Evolutionary conservation across 345 rosid species (phyloP), one percentile per base, ranked within the genome.

Genomic region (Gossypioides kirkii): DNA sequence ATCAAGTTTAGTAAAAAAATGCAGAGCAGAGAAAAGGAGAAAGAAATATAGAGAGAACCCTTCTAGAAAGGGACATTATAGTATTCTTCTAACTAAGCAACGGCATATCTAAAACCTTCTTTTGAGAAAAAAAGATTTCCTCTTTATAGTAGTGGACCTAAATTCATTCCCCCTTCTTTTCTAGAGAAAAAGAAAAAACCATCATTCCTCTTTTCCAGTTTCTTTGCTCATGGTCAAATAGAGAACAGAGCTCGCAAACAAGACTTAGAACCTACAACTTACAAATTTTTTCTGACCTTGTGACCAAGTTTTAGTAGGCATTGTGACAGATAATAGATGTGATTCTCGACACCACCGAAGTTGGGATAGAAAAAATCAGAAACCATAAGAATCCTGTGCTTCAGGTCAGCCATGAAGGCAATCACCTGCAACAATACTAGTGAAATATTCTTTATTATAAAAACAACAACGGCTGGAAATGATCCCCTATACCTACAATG

Each of bases 361-460:
- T 92, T 95, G 9, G 99, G 98, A 82, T 85, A 95, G 90, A 91
- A 92, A 84, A 95, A 92, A 84, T 95, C 98, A 23, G 98, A 95
- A 61, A 90, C 96, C 97, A 95, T 92, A 76, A 95, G 80, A 77
- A 95, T 84, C 73, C 88, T 87, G 63, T 84, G 92, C 80, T 84
- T 88, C 74, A 78, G 72, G 68, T 77, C 79, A 45, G 67, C 95
- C 95, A 89, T 91, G n/a, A 60, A 25, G 38, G n/a, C 41, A 22
- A 76, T 70, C 36, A 60, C 80, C 87, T 83, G 86, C 80, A 76
- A 73, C 16, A 58, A 17, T 17, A 49, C 50, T 50, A 36, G 32
- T 26, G 55, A 17, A 13, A 22, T 16, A 23, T 22, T 55, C 74
- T 36, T 47, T 10, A 26, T 26, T 28, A 2, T 69, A 49, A 45